Base-by-base conservation (phyloP, 2,329 filamentous ascomycete genomes). In the Fusarium sp. region DNA sequence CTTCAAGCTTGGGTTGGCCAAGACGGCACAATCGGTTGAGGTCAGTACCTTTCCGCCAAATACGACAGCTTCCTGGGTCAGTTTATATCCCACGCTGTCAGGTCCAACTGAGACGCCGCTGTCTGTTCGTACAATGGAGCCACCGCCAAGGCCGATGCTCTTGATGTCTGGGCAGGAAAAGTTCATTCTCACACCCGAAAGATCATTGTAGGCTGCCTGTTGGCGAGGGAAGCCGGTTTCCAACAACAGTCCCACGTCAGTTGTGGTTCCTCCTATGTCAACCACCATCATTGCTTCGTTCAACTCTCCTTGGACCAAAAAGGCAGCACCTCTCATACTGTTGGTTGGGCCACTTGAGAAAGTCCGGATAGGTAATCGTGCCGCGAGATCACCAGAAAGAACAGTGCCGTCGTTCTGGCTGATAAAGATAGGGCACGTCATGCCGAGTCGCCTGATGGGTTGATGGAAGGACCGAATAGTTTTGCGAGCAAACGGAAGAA, bases 231-330 rank as follows among this genome's bases (percentile, higher is more conserved):
- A 89, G 0, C 89, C 89, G 53, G 85, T 90, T 0, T 84, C 81
- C 6, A 88, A 81, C 4, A 91, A 76, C 0, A 89, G 76, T 0
- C 89, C 88, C 10, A 90, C 86, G 68, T 91, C 89, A 0, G 87
- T 86, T 0, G 89, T 91, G 0, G 89, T 91, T 3, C 89, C 89
- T 0, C 89, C 89, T 58, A 91, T 86, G 71, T 91, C 89, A 2
- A 90, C 85, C 0, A 91, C 88, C 79, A 90, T 86, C 69, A 83
- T 78, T 0, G 80, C 77, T 59, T 83, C 78, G 2, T 77, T 74
- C 18, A 74, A 58, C n/a, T 78, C 65, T 4, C 74, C 74, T 38
- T 81, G 79, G 0, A 81, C 79, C 10, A 91, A 77, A 60, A 89
- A 90, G 0, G 88, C 89, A 2, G 88, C 88, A 1, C 88, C 87